Evolutionary conservation across 768 basidiomycete genomes (phyloP).

Genomic region (Agrocybe praecox): DNA sequence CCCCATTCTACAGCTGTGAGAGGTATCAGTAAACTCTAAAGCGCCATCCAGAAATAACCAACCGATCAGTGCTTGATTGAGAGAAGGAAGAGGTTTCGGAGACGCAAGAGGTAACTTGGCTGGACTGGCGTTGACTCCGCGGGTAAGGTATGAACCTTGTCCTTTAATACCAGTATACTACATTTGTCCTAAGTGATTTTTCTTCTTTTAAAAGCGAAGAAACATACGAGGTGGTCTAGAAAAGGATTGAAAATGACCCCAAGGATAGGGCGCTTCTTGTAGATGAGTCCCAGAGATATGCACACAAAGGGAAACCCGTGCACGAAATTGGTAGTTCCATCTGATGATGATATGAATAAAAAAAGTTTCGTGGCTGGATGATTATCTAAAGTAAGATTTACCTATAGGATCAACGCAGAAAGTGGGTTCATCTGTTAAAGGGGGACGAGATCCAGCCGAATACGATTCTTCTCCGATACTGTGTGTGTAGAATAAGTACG

Average conservation of each 20-base stretch:
- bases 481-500: not conserved
- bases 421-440: constrained; percentile 86
- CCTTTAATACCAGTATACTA: constrained; percentile 82
- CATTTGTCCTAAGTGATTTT: too few relatives aligned
- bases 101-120: constrained; percentile 65
- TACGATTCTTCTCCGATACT: constrained; percentile 97
- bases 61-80: constrained; percentile 77
- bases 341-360: constrained; percentile 34
- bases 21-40: not conserved
- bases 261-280: constrained; percentile 77
- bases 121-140: constrained; percentile 40
- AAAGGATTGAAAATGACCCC: constrained; percentile 96
- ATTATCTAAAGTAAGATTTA: constrained; percentile 21
- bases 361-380: too few relatives aligned
- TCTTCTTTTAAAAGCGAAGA: not conserved
- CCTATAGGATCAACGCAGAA: constrained; percentile 98
- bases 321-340: constrained; percentile 89
- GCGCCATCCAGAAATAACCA: constrained; percentile 3
- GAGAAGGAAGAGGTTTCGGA: constrained; percentile 64
- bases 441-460: constrained; percentile 66
- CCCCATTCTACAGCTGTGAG: constrained; percentile 84
- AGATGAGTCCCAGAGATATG: constrained; percentile 90
- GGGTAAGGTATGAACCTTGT: constrained; percentile 77
- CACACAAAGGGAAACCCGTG: constrained; percentile 88
- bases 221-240: constrained; percentile 76